Conservation (phyloP, 495 filamentous ascomycete species). For the Schizothecium vesticola region DNA sequence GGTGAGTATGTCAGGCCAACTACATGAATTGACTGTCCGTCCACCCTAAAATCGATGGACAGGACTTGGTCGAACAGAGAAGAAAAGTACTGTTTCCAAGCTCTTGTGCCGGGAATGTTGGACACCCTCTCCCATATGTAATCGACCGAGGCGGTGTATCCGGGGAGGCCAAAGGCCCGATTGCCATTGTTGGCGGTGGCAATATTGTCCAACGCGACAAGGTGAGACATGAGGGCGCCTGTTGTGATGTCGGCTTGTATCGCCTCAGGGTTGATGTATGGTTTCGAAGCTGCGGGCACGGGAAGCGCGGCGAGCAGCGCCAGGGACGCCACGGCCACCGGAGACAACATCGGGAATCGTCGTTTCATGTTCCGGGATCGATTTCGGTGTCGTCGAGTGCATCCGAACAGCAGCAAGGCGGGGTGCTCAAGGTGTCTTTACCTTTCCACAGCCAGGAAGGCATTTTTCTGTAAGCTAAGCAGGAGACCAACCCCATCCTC, state of each 20-base stretch:
- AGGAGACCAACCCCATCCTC: not conserved
- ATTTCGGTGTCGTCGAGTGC: not conserved
- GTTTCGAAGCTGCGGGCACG: not conserved
- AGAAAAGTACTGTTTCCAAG: slow-evolving; percentile 40
- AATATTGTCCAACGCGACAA: slow-evolving; percentile 33
- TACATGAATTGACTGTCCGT: slow-evolving; percentile 31
- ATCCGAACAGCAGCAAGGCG: not conserved
- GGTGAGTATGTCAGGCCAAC: slow-evolving; percentile 38
- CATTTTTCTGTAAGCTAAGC: not conserved
- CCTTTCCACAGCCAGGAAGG: not conserved
- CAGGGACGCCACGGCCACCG: not conserved
- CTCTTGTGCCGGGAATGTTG: slow-evolving; percentile 21
- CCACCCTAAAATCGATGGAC: slow-evolving; percentile 35
- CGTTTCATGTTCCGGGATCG: not conserved
- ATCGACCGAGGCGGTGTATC: slow-evolving; percentile 42
- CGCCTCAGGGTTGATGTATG: slow-evolving; percentile 2
- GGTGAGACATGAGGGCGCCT: slow-evolving; percentile 12
- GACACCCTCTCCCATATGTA: slow-evolving; percentile 32
- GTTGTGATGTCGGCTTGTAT: slow-evolving; percentile 12
- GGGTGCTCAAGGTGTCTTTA: not conserved
- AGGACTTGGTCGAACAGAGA: slow-evolving; percentile 33
- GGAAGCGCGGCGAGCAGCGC: not conserved
- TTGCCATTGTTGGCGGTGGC: slow-evolving; percentile 40
- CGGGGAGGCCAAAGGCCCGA: slow-evolving; percentile 44
- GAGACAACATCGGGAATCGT: not conserved